Conservation (phyloP, 1,284 basidiomycete species). For the Ustilago hordei region DNA sequence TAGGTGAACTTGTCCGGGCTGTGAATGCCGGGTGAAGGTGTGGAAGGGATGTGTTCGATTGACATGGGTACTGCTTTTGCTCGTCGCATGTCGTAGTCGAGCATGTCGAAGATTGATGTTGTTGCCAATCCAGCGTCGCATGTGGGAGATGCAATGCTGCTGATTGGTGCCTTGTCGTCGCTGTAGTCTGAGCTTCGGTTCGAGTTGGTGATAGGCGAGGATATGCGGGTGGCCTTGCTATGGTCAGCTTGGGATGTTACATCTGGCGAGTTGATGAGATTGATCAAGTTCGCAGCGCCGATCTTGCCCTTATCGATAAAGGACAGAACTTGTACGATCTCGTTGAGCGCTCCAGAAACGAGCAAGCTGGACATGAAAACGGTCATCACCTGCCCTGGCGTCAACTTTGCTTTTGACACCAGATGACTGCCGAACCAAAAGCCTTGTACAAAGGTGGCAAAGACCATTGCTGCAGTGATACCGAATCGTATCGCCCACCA, state of each 20-base stretch:
- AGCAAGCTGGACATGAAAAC: slow-evolving; percentile 97
- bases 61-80: slow-evolving; percentile 52
- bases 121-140: slow-evolving; percentile 1
- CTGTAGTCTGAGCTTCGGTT: slow-evolving; percentile 20
- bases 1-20: slow-evolving; percentile 29
- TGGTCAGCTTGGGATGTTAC: neutral
- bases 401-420: slow-evolving; percentile 79
- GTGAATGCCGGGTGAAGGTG: slow-evolving; percentile 14
- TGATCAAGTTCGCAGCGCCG: slow-evolving; percentile 80
- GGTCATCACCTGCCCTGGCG: slow-evolving; percentile 85
- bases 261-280: slow-evolving; percentile 73
- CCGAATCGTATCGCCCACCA: slow-evolving; percentile 83
- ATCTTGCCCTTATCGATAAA: slow-evolving; percentile 86
- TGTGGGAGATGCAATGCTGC: neutral
- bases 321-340: slow-evolving; percentile 83
- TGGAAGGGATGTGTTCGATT: slow-evolving; percentile 42
- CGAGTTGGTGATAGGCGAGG: slow-evolving; percentile 8
- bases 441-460: slow-evolving; percentile 94
- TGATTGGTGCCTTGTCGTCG: slow-evolving; percentile 15
- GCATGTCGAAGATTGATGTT: slow-evolving; percentile 15
- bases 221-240: neutral
- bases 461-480: slow-evolving; percentile 77
- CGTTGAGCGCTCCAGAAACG: slow-evolving; percentile 85
- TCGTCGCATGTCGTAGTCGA: slow-evolving; percentile 31
- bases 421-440: slow-evolving; percentile 95